Conservation (phyloP, 169 alveolate species). For the Plasmodium inui region DNA sequence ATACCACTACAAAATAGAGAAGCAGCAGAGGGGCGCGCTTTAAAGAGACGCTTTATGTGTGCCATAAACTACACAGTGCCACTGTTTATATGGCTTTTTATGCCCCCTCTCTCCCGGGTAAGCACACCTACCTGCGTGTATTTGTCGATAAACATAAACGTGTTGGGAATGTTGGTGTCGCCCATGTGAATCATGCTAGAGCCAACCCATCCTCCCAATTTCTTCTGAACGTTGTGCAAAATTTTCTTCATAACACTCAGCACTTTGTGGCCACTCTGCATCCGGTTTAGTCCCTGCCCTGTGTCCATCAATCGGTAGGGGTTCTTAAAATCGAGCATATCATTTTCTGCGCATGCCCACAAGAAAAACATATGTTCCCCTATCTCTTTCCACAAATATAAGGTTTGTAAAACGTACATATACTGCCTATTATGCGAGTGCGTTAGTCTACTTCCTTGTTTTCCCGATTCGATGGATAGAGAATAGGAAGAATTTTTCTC, state of each 20-base stretch:
- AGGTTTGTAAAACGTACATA: slow-evolving; percentile 91
- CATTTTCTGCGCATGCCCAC: slow-evolving; percentile 94
- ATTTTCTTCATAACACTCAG: slow-evolving; percentile 87
- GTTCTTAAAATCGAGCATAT: slow-evolving; percentile 88
- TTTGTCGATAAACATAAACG: slow-evolving; percentile 94
- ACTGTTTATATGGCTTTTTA: background rate
- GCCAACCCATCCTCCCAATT: slow-evolving; percentile 93
- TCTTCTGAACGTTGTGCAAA: slow-evolving; percentile 86
- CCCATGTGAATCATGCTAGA: slow-evolving; percentile 94
- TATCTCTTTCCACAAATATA: slow-evolving; percentile 93
- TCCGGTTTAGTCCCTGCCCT: slow-evolving; percentile 92
- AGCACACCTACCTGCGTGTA: slow-evolving; percentile 85
- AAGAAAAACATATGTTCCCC: slow-evolving; percentile 90
- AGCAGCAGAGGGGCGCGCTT: background rate
- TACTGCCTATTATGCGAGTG: slow-evolving; percentile 92
- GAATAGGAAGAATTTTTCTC: slow-evolving; percentile 83
- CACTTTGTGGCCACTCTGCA: slow-evolving; percentile 86
- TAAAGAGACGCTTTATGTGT: background rate
- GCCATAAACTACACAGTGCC: background rate
- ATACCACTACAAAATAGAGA: background rate
- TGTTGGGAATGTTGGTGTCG: slow-evolving; percentile 94
- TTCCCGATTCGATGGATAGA: slow-evolving; percentile 86
- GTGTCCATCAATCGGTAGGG: slow-evolving; percentile 90
- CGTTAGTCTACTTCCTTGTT: slow-evolving; percentile 89
- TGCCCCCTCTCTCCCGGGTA: background rate